Evolutionary conservation across 306 rosid genomes (phyloP).

Genomic region (Cicer chorassanicum): DNA sequence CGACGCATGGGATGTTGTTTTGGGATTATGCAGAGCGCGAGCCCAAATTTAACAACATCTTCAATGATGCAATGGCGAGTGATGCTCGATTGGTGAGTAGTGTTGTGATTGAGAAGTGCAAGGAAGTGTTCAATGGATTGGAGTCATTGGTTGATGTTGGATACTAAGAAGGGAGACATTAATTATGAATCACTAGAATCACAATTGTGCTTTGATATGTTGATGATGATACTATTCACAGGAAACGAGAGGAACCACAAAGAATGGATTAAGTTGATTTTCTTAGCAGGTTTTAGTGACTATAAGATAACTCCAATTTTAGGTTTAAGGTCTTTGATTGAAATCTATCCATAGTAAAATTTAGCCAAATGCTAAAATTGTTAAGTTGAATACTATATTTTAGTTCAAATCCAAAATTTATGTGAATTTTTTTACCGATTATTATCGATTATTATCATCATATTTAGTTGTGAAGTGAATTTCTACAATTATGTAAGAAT

Average conservation of each 20-base stretch:
- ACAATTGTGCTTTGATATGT: background rate
- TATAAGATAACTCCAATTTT: background rate
- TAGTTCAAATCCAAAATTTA: no score
- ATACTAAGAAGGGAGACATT: background rate
- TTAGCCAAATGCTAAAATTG: no score
- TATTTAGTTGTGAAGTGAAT: background rate
- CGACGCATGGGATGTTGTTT: background rate
- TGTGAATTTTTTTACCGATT: no score
- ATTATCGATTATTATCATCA: no score
- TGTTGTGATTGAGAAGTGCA: no score
- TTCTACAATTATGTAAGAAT: no score
- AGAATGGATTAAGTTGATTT: background rate
- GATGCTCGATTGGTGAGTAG: no score
- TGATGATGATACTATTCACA: no score
- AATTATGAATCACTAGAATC: background rate
- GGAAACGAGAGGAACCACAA: no score
- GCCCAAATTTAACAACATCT: background rate
- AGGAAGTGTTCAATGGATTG: no score
- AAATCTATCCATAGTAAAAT: background rate
- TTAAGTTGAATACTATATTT: no score
- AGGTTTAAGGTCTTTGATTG: background rate
- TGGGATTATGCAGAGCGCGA: background rate
- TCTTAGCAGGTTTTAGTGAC: background rate
- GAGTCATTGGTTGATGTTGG: background rate
- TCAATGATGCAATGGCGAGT: constrained; percentile 13